Evolutionary conservation across 1,284 basidiomycete genomes (phyloP).

Genomic region (Cutaneotrichosporon spelunceum): DNA sequence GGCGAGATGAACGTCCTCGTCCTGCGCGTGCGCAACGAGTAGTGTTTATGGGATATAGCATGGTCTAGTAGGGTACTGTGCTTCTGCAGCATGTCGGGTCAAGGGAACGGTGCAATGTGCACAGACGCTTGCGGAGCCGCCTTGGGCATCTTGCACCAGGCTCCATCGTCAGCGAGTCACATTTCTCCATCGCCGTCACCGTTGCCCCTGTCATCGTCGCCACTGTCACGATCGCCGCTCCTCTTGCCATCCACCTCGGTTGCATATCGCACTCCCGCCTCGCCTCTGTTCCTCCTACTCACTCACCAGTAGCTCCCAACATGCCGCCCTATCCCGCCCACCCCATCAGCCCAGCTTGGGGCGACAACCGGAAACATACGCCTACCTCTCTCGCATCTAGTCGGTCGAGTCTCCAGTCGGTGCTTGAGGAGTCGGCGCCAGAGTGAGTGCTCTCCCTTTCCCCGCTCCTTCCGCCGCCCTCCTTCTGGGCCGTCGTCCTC

Average conservation of each 20-base stretch:
- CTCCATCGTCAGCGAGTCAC: neutral
- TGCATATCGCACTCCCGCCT: neutral
- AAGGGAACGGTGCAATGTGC: neutral
- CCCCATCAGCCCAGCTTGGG: no score
- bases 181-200: neutral
- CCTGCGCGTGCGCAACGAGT: conserved; percentile 23
- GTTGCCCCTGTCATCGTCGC: neutral
- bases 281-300: neutral
- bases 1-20: conserved; percentile 44
- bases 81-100: neutral
- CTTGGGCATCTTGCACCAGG: neutral
- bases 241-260: neutral
- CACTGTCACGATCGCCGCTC: neutral
- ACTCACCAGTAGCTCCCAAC: neutral
- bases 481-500: neutral
- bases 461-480: neutral
- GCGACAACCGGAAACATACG: neutral
- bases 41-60: neutral
- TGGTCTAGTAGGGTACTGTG: neutral
- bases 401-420: neutral
- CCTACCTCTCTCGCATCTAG: neutral
- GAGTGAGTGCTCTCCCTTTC: neutral
- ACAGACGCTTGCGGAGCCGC: neutral
- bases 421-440: neutral
- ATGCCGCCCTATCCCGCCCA: neutral